These are phyloP conservation scores for Amesomyces nigricolor DNA, from an alignment of 2,329 filamentous ascomycete species.

Conservation along the genomic window DNA sequence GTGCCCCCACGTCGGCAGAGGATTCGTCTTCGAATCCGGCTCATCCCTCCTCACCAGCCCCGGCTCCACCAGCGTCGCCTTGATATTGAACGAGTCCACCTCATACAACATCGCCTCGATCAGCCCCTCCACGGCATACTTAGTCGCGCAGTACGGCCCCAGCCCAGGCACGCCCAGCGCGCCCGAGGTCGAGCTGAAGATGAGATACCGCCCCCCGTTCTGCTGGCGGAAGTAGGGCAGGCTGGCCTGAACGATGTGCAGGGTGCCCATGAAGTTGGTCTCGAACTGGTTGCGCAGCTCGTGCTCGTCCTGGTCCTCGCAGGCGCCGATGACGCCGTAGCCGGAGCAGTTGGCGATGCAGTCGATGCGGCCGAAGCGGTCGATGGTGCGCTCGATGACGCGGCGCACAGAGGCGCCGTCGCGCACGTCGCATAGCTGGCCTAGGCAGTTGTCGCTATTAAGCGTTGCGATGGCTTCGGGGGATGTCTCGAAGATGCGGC, in stretches of 20 bases:
- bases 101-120: conserved; percentile 98
- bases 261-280: conserved; percentile 93
- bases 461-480: conserved; percentile 63
- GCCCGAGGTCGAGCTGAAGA: conserved; percentile 89
- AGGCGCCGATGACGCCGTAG: conserved; percentile 91
- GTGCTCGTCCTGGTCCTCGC: conserved; percentile 93
- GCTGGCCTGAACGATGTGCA: conserved; percentile 87
- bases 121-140: conserved; percentile 92
- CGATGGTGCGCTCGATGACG: conserved; percentile 64
- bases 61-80: conserved; percentile 87
- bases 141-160: conserved; percentile 92
- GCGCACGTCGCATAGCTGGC: conserved; percentile 84
- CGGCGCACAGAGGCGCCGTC: conserved; percentile 69
- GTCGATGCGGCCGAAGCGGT: conserved; percentile 75
- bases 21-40: conserved; percentile 48
- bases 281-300: conserved; percentile 95
- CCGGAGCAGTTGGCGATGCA: conserved; percentile 91
- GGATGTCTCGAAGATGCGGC: conserved; percentile 72
- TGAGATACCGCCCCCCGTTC: conserved; percentile 74
- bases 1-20: conserved; percentile 79
- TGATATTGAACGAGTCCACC: conserved; percentile 84
- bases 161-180: conserved; percentile 89
- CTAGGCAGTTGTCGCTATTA: conserved; percentile 65
- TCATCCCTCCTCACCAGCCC: conserved; percentile 86
- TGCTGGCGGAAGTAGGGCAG: conserved; percentile 81